Evolutionary conservation across 208 protist genomes (phyloP).

Genomic region (Trypanosoma lewisi): DNA sequence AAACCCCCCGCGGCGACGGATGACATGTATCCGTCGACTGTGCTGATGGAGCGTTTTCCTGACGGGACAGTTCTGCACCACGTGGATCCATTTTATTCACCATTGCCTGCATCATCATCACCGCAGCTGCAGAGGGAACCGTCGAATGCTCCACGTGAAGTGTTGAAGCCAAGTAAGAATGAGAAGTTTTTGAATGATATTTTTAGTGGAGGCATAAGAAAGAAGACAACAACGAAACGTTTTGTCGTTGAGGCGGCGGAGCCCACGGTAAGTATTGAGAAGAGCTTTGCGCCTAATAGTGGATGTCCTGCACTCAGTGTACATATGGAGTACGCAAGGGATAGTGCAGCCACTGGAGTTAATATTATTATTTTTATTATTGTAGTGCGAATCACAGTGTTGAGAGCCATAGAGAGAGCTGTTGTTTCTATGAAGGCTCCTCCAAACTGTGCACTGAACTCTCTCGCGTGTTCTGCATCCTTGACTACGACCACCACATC

Average conservation of each 20-base stretch:
- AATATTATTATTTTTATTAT: too few species aligned
- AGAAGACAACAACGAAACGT: conserved; percentile 14
- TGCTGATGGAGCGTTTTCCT: neutral
- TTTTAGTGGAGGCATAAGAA: conserved; percentile 31
- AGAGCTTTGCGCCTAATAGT: neutral
- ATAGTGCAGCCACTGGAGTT: conserved; percentile 3
- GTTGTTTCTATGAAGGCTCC: neutral
- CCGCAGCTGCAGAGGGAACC: neutral
- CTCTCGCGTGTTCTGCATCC: conserved; percentile 3
- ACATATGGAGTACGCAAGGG: conserved; percentile 14
- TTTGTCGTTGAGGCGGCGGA: neutral
- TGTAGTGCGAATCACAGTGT: neutral
- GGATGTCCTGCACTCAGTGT: neutral
- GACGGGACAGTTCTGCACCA: conserved; percentile 21
- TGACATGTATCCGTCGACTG: too few species aligned
- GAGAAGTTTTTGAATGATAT: conserved; percentile 57
- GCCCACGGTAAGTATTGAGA: neutral
- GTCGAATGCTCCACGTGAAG: neutral
- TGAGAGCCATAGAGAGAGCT: neutral
- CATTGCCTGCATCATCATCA: neutral
- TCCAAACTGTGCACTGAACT: conserved; percentile 3
- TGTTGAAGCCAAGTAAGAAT: conserved; percentile 27
- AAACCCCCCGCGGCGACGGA: neutral
- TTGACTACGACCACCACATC: neutral
- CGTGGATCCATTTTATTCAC: conserved; percentile 10